Conservation (phyloP, 2,329 filamentous ascomycete genomes). For the Colletotrichum sp. region DNA sequence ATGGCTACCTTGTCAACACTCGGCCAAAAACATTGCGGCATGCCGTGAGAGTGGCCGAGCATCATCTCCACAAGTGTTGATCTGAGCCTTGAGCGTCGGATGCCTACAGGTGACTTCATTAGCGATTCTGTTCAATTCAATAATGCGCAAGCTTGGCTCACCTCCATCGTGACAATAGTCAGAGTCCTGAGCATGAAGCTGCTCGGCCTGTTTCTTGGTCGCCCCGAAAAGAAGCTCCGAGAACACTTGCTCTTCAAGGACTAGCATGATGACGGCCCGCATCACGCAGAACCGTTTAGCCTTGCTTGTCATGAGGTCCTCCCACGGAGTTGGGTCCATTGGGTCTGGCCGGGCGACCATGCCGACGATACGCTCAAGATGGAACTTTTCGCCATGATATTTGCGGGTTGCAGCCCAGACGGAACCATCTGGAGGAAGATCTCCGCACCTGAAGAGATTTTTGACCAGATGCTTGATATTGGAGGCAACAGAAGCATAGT, state of each 20-base stretch:
- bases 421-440: not conserved
- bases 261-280: constrained; percentile 31
- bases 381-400: not conserved
- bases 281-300: constrained; percentile 29
- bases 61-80: constrained; percentile 28
- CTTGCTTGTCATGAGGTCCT: constrained; percentile 26
- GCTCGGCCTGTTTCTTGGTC: constrained; percentile 23
- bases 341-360: constrained; percentile 32
- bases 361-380: constrained; percentile 10
- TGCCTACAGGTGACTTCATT: constrained; percentile 27
- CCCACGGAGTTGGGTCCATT: constrained; percentile 27
- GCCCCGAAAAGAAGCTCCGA: constrained; percentile 36
- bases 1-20: constrained; percentile 31
- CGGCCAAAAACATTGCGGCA: constrained; percentile 32
- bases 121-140: not conserved
- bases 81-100: constrained; percentile 29
- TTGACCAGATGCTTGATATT: constrained; percentile 27
- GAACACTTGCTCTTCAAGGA: constrained; percentile 30
- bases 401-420: not conserved
- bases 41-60: constrained; percentile 21
- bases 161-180: constrained; percentile 30
- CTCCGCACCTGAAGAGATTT: constrained; percentile 16
- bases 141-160: constrained; percentile 5
- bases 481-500: constrained; percentile 21
- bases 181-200: constrained; percentile 27